phyloP scores from a whole-genome alignment of 805 yeast genomes.

The Pichia gijzeniarum region DNA sequence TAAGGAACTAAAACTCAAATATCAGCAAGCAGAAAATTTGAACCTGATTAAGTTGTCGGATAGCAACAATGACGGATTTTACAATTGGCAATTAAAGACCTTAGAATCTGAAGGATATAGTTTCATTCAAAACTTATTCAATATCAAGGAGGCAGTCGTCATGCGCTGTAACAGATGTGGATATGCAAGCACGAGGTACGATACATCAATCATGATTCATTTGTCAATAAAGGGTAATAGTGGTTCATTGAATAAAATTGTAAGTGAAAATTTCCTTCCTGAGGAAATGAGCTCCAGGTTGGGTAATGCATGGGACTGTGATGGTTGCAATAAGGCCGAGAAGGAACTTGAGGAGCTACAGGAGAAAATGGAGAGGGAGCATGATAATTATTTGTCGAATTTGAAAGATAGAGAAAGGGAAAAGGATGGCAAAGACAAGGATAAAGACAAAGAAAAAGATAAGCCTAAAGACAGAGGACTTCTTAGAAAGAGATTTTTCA shows the following conservation, averaged over 20 bases:
- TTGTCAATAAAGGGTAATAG: slow-evolving; percentile 23
- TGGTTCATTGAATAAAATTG: slow-evolving; percentile 49
- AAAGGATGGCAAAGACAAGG: slow-evolving; percentile 11
- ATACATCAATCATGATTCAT: slow-evolving; percentile 28
- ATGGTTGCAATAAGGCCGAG: slow-evolving; percentile 46
- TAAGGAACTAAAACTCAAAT: slow-evolving; percentile 43
- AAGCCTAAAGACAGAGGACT: slow-evolving; percentile 11
- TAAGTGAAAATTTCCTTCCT: slow-evolving; percentile 52
- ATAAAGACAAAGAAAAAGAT: slow-evolving; percentile 7
- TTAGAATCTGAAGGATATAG: slow-evolving; percentile 55
- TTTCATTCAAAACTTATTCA: slow-evolving; percentile 59
- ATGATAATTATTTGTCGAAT: slow-evolving; percentile 9
- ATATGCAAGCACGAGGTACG: slow-evolving; percentile 48
- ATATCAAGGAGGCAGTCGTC: slow-evolving; percentile 66
- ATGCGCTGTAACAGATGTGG: slow-evolving; percentile 63
- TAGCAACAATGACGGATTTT: slow-evolving; percentile 40
- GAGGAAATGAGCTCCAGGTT: slow-evolving; percentile 55
- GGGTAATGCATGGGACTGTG: slow-evolving; percentile 83
- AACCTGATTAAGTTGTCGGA: slow-evolving; percentile 11
- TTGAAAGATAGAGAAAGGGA: slow-evolving; percentile 21
- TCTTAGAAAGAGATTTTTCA: slow-evolving; percentile 4
- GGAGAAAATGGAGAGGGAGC: slow-evolving; percentile 6
- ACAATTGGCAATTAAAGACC: slow-evolving; percentile 52
- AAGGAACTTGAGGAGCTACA: slow-evolving; percentile 13
- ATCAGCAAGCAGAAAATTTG: not conserved